A percentile compares a stretch with the other conserved stretches of the same genome.
phyloP scores from a whole-genome alignment of 805 yeast genomes.

The Candida anglica region DNA sequence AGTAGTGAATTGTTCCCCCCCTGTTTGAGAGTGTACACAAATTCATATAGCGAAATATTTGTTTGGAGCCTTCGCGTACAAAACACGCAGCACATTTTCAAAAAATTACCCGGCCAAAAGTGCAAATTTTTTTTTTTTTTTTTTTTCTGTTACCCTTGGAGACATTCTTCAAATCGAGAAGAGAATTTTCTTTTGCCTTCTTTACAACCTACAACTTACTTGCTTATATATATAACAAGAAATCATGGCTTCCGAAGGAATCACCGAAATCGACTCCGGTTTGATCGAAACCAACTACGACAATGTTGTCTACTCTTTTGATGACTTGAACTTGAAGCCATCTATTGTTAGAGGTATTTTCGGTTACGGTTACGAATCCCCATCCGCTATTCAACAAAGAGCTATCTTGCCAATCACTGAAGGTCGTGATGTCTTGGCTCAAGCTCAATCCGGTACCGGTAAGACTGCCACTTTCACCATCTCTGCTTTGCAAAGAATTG shows the following conservation, averaged over 20 bases:
- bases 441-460: slow-evolving; percentile 89
- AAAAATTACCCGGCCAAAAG: slow-evolving; percentile 10
- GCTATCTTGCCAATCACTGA: slow-evolving; percentile 76
- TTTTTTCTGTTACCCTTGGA: slow-evolving; percentile 2
- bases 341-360: slow-evolving; percentile 74
- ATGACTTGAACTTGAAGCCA: slow-evolving; percentile 71
- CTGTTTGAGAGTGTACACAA: not conserved
- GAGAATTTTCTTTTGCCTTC: not conserved
- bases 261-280: slow-evolving; percentile 75
- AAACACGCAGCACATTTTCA: too few species aligned
- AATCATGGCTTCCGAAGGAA: slow-evolving; percentile 62
- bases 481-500: slow-evolving; percentile 68
- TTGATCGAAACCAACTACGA: slow-evolving; percentile 94
- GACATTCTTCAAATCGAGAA: not conserved
- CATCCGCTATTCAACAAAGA: slow-evolving; percentile 78
- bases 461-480: slow-evolving; percentile 88
- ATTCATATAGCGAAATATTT: not conserved
- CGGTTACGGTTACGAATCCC: slow-evolving; percentile 77
- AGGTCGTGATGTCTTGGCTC: slow-evolving; percentile 72
- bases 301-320: slow-evolving; percentile 72
- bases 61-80: too few species aligned
- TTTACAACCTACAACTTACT: slow-evolving; percentile 1
- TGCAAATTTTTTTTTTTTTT: slow-evolving; percentile 11
- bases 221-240: slow-evolving; percentile 8
- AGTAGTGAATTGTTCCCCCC: too few species aligned